These are phyloP conservation scores for Cenchrus purpureus DNA, from an alignment of 176 grass and related monocot genomes.

Conservation along the genomic window DNA sequence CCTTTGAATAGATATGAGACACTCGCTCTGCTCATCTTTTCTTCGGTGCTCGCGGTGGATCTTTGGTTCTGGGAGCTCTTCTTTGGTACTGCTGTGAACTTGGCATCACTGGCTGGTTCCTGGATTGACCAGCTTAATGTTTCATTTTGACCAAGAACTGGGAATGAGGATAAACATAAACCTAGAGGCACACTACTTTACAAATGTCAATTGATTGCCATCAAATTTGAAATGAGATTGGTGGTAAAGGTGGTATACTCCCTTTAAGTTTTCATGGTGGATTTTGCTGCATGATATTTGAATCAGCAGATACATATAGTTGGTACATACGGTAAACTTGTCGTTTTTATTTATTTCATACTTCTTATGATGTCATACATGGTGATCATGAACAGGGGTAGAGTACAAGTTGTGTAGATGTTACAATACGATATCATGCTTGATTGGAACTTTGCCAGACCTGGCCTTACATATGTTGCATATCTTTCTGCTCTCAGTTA, in stretches of 20 bases:
- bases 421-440: neutral
- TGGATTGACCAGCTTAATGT: constrained; percentile 46
- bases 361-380: constrained; percentile 8
- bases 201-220: constrained; percentile 33
- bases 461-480: neutral
- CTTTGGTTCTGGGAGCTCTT: constrained; percentile 93
- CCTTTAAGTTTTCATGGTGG: neutral
- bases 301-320: neutral
- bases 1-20: constrained; percentile 83
- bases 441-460: constrained; percentile 8
- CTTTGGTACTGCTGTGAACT: constrained; percentile 49
- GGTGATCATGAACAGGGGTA: neutral
- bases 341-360: constrained; percentile 28
- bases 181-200: constrained; percentile 16
- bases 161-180: neutral
- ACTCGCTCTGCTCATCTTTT: constrained; percentile 78
- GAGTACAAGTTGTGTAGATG: neutral
- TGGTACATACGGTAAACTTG: neutral
- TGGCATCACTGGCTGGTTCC: constrained; percentile 70
- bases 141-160: constrained; percentile 39
- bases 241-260: constrained; percentile 2
- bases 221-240: constrained; percentile 22
- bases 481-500: neutral
- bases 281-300: constrained; percentile 4
- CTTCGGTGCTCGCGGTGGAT: constrained; percentile 73